Base-by-base conservation (phyloP, 1,284 basidiomycete genomes). In the Boletus smithii region DNA sequence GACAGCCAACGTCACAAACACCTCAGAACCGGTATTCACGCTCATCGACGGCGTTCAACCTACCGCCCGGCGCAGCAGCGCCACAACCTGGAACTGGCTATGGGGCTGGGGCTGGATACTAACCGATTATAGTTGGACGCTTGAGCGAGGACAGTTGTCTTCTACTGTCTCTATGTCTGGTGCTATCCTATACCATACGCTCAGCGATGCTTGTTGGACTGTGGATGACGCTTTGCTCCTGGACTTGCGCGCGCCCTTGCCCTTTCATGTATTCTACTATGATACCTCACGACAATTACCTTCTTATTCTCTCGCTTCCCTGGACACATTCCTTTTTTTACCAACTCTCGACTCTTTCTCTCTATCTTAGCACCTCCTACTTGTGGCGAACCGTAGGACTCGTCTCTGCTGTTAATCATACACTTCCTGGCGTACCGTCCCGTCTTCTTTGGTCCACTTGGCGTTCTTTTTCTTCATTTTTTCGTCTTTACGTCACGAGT, bases 1-100 rank as follows among this genome's bases (percentile, higher is more conserved):
- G 71, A 45, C 71, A 83, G 33, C 74, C 81, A 8, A 73, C 77
- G 29, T 81, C 83, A 31, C 83, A 85, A 59, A 69, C 70, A 13
- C 74, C 77, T n/a, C 80, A 77, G 67, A 88, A 88, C 58, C 72
- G 86, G 38, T 89, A 87, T 63, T 88, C 87, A 42, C 76, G 86
- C 33, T 69, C 72, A 32, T 80, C 81, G 32, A 67, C 69, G 20
- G 71, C 54, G 43, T 77, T 70, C 49, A 73, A 55, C 45, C 70
- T 89, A 13, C 87, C 87, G 5, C 85, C 87, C 8, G 88, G 87
- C 44, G 87, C 87, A 17, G 87, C 86, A 18, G 70, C 84, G 24
- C 86, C 85, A 17, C 77, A 79, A 46, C 58, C 71, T 47, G 69
- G 68, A 45, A 53, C 54, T 27, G 59, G 48, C 14, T 35, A 61